Base-by-base conservation (phyloP, 306 rosid genomes). In the Fagus crenata region DNA sequence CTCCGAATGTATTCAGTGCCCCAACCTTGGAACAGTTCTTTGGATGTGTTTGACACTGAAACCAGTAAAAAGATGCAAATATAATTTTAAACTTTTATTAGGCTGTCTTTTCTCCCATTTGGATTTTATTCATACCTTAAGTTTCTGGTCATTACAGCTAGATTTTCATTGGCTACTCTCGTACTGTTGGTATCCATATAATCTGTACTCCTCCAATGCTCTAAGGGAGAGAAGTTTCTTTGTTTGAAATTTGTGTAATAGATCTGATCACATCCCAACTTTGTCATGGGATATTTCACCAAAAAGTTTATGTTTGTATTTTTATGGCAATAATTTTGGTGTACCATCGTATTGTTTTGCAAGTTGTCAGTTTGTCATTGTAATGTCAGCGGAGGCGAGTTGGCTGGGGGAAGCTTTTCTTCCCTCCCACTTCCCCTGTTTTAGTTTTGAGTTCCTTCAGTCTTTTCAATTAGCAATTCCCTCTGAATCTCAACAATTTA, bases 1-100 rank as follows among this genome's bases (percentile, higher is more conserved):
- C 96, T 4, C 80, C 96, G 22, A 91, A 92, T 49, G 97, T 92
- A 76, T 88, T 89, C 80, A 86, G 81, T 73, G 83, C 99, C 69
- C 84, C 91, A 68, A 76, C 99, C 78, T 77, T 92, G 89, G 99
- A 91, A 83, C 93, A 82, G 81, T 95, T 90, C 91, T 95, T 95
- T 78, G 96, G 92, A 82, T 83, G 85, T 75, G 78, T 72, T 75
- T 95, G 85, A 95, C 77, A 78, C 86, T 71, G 37, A 58, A 69
- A 39, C 61, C 81, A 71, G 79, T 43, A 39, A 17, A 71, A 81
- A 79, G 43, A 78, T 86, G 74, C 75, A 36, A 82, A 81, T 77
- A 77, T 75, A 69, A 80, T 73, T 64, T 56, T 84, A 78, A 86
- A 77, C 71, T 77, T 75, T 71, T 64, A 75, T 33, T 76, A 82